Evolutionary conservation across 2,329 filamentous ascomycete species (phyloP).

Genomic region (Amphichorda felina): DNA sequence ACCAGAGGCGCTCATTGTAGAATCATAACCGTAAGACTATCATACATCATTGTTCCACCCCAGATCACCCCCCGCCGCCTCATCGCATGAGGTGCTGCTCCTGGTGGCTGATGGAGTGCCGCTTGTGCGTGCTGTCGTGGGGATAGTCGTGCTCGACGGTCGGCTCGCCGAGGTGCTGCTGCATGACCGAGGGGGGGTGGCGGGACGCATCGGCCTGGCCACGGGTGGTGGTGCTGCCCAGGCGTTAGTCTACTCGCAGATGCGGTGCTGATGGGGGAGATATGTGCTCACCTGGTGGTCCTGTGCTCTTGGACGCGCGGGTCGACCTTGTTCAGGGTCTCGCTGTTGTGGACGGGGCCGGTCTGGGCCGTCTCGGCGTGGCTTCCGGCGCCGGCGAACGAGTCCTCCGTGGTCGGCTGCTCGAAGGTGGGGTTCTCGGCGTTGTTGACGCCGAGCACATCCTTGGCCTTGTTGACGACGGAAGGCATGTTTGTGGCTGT

Average conservation of each 20-base stretch:
- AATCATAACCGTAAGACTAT: too few species aligned
- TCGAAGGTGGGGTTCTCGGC: not conserved
- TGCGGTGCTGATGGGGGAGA: not conserved
- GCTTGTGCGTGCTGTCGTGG: slow-evolving; percentile 14
- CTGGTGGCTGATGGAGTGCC: slow-evolving; percentile 17
- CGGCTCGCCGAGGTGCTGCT: slow-evolving; percentile 12
- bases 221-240: not conserved
- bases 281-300: not conserved
- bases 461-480: slow-evolving; percentile 39
- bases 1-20: too few species aligned
- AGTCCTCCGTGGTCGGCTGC: too few species aligned
- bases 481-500: slow-evolving; percentile 27
- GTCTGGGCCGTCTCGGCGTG: not conserved
- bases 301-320: slow-evolving; percentile 3
- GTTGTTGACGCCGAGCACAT: slow-evolving; percentile 18
- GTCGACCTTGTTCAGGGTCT: slow-evolving; percentile 5
- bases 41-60: not conserved
- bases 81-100: slow-evolving; percentile 14
- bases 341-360: slow-evolving; percentile 4
- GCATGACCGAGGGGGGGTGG: slow-evolving; percentile 13
- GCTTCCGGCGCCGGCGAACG: not conserved
- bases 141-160: slow-evolving; percentile 17
- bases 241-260: too few species aligned
- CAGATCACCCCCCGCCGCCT: too few species aligned
- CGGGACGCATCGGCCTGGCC: slow-evolving; percentile 9